Evolutionary conservation across 345 rosid species (phyloP).

Genomic region (Salix purpurea): DNA sequence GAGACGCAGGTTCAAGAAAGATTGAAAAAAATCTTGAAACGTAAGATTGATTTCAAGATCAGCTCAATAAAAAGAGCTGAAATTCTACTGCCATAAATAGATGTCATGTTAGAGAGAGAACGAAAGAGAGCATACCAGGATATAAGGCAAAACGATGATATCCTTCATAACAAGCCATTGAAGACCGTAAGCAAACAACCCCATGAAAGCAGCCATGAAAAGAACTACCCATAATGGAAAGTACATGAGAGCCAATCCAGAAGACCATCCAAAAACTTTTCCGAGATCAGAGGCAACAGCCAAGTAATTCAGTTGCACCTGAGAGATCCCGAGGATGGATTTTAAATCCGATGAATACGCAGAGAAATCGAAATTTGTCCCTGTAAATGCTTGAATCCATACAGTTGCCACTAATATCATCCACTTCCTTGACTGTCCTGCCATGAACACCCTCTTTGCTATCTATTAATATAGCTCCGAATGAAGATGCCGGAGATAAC

Average conservation of each 20-base stretch:
- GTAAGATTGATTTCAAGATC: not conserved
- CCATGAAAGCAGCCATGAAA: slow-evolving; percentile 80
- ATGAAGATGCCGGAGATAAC: not conserved
- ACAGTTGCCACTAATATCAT: slow-evolving; percentile 88
- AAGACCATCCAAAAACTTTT: slow-evolving; percentile 90
- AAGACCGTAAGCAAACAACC: slow-evolving; percentile 72
- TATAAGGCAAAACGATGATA: slow-evolving; percentile 64
- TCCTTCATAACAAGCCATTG: slow-evolving; percentile 77
- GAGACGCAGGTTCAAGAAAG: not conserved
- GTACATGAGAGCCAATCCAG: slow-evolving; percentile 75
- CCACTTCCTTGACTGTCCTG: slow-evolving; percentile 85
- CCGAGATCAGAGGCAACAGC: slow-evolving; percentile 97
- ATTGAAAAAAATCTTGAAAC: not conserved
- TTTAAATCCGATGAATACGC: slow-evolving; percentile 79
- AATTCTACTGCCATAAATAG: not conserved
- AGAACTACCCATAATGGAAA: slow-evolving; percentile 71
- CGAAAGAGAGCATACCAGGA: slow-evolving; percentile 43
- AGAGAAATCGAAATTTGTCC: slow-evolving; percentile 94
- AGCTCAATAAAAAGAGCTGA: not conserved
- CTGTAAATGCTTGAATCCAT: slow-evolving; percentile 97
- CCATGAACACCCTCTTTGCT: slow-evolving; percentile 39
- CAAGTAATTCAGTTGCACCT: slow-evolving; percentile 80
- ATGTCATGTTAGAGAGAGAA: not conserved
- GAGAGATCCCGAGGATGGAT: slow-evolving; percentile 71
- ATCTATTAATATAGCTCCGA: not conserved